phyloP scores from a whole-genome alignment of 2,329 filamentous ascomycete genomes.

The Diatrype stigma region DNA sequence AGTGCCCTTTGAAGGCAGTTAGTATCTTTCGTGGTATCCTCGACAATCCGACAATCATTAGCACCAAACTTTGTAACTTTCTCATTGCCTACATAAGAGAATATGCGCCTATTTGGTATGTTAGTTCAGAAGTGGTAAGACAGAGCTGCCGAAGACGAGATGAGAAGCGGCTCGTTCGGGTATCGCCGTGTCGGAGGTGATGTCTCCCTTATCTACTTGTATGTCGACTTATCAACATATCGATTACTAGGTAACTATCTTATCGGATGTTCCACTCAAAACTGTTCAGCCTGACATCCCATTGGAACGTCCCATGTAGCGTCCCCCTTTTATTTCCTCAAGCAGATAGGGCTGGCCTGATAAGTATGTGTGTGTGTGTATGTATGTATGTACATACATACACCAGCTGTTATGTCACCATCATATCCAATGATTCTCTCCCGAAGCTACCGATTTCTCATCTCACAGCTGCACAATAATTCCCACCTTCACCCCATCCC shows the following conservation, averaged over 20 bases:
- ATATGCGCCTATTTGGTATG: too few species aligned
- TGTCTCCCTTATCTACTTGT: neutral
- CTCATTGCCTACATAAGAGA: too few species aligned
- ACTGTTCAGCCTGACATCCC: neutral
- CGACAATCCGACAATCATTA: too few species aligned
- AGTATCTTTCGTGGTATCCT: too few species aligned
- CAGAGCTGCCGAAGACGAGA: too few species aligned
- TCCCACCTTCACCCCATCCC: neutral
- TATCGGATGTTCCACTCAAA: neutral
- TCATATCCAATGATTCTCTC: neutral
- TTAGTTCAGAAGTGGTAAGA: too few species aligned
- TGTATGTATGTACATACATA: too few species aligned
- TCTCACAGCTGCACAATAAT: neutral
- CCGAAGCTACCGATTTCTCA: neutral
- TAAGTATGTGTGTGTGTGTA: neutral
- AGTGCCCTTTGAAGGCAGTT: too few species aligned
- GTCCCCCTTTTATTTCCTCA: neutral
- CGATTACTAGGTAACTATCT: neutral
- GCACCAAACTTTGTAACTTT: too few species aligned
- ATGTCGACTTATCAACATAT: neutral
- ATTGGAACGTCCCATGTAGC: neutral
- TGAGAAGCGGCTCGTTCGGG: too few species aligned
- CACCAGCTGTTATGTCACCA: neutral
- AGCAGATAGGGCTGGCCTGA: neutral
- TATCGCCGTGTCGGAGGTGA: too few species aligned